Percentiles rank a stretch among this genome's conserved stretches.
phyloP scores from a whole-genome alignment of 2,329 filamentous ascomycete genomes.

The Paracamarosporium sp. region DNA sequence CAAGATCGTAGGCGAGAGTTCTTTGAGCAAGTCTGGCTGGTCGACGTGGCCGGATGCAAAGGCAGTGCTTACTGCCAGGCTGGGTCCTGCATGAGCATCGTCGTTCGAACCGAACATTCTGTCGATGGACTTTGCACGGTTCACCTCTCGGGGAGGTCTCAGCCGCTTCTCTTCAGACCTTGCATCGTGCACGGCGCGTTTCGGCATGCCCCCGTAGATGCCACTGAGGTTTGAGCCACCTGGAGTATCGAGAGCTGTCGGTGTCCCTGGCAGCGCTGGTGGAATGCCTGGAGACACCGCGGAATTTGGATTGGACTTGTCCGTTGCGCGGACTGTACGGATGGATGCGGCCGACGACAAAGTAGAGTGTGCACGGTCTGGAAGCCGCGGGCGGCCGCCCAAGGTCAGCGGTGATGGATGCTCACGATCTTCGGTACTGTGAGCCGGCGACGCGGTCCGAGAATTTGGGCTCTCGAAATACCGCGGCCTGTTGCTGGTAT shows the following conservation, averaged over 20 bases:
- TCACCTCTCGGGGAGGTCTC: conserved; percentile 53
- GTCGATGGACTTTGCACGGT: conserved; percentile 69
- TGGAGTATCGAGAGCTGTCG: conserved; percentile 51
- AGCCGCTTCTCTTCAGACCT: conserved; percentile 46
- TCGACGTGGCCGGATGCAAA: conserved; percentile 67
- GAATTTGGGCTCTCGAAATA: conserved; percentile 47
- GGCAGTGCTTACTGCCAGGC: conserved; percentile 68
- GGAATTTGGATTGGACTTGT: conserved; percentile 34
- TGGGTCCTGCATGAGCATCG: conserved; percentile 70
- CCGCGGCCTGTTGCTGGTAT: conserved; percentile 48
- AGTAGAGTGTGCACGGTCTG: conserved; percentile 50
- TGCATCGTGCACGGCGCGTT: conserved; percentile 55
- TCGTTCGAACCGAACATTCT: conserved; percentile 63
- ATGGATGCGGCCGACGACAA: conserved; percentile 52
- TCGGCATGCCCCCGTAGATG: conserved; percentile 54
- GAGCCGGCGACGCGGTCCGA: conserved; percentile 50
- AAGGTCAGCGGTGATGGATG: conserved; percentile 17
- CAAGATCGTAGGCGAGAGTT: conserved; percentile 42
- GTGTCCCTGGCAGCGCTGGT: conserved; percentile 53
- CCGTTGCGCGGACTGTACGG: conserved; percentile 53
- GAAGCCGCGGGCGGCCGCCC: conserved; percentile 30
- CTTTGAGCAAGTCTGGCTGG: conserved; percentile 55
- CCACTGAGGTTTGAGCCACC: conserved; percentile 51
- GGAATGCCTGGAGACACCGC: conserved; percentile 48
- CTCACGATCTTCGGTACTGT: conserved; percentile 31